These are phyloP conservation scores for Penicillium simplicissimum DNA, from an alignment of 495 filamentous ascomycete genomes.

Conservation along the genomic window DNA sequence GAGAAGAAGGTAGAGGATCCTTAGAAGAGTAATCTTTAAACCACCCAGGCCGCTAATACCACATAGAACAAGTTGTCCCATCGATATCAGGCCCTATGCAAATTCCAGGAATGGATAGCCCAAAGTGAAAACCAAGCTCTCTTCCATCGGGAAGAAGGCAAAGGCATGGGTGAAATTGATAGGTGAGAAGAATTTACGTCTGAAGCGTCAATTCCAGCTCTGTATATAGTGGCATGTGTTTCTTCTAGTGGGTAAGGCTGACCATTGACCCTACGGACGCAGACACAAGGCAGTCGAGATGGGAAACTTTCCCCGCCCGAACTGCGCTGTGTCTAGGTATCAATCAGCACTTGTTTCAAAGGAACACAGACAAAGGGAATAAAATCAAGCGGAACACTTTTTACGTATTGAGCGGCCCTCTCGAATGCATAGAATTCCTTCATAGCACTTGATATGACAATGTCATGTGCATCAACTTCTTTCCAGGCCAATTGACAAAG, in stretches of 20 bases:
- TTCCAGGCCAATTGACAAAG: too few species aligned
- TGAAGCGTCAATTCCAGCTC: too few species aligned
- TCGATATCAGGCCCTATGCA: slow-evolving; percentile 71
- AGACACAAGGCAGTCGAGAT: not conserved
- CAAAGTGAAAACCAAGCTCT: not conserved
- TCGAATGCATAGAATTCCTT: too few species aligned
- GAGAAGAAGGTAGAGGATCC: slow-evolving; percentile 65
- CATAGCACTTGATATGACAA: too few species aligned
- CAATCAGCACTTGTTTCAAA: not conserved
- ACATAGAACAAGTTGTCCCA: slow-evolving; percentile 76
- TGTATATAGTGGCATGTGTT: not conserved
- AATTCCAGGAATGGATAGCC: slow-evolving; percentile 75
- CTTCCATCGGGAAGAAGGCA: not conserved
- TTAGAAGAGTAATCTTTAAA: slow-evolving; percentile 16
- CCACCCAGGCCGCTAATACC: not conserved
- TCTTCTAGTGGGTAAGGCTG: too few species aligned
- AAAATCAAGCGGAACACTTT: too few species aligned
- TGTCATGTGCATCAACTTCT: too few species aligned
- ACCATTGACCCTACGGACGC: not conserved
- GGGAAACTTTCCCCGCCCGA: slow-evolving; percentile 1
- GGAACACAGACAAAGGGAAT: not conserved
- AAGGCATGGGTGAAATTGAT: not conserved
- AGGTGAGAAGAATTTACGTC: not conserved
- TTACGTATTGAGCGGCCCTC: too few species aligned
- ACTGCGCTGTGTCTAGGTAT: not conserved